phyloP scores from a whole-genome alignment of 352 stramenopile species.

The Phytopythium helicoides region DNA sequence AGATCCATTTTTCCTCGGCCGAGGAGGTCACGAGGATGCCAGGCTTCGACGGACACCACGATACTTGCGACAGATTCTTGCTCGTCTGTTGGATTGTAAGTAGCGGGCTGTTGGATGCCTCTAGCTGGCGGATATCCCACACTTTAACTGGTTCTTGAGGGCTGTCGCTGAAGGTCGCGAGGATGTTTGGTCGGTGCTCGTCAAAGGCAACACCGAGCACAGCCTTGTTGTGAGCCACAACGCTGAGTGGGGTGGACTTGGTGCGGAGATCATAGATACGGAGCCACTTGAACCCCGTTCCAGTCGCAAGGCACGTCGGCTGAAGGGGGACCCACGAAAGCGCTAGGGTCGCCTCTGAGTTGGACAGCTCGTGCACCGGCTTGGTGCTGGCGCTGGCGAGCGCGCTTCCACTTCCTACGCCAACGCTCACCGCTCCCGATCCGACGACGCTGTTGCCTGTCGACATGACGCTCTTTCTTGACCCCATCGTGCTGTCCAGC shows the following conservation, averaged over 20 bases:
- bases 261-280: constrained; percentile 78
- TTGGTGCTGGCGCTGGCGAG: constrained; percentile 42
- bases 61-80: constrained; percentile 73
- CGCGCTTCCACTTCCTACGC: constrained; percentile 16
- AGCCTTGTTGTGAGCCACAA: constrained; percentile 83
- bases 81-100: constrained; percentile 71
- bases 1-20: constrained; percentile 78
- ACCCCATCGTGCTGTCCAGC: constrained; percentile 14
- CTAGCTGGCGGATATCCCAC: constrained; percentile 85
- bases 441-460: not conserved
- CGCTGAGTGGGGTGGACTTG: constrained; percentile 67
- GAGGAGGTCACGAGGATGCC: constrained; percentile 79
- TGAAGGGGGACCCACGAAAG: constrained; percentile 83
- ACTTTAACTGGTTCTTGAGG: constrained; percentile 83
- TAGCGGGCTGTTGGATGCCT: constrained; percentile 56
- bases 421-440: constrained; percentile 13
- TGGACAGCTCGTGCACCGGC: constrained; percentile 75
- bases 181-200: constrained; percentile 70
- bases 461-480: constrained; percentile 15
- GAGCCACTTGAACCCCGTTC: constrained; percentile 88
- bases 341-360: constrained; percentile 81
- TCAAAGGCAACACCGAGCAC: constrained; percentile 84
- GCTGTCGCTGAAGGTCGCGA: constrained; percentile 82
- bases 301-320: constrained; percentile 73
- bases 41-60: constrained; percentile 81